These are phyloP conservation scores for Flaveria trinervia DNA, from an alignment of 129 eudicot species.

Conservation along the genomic window DNA sequence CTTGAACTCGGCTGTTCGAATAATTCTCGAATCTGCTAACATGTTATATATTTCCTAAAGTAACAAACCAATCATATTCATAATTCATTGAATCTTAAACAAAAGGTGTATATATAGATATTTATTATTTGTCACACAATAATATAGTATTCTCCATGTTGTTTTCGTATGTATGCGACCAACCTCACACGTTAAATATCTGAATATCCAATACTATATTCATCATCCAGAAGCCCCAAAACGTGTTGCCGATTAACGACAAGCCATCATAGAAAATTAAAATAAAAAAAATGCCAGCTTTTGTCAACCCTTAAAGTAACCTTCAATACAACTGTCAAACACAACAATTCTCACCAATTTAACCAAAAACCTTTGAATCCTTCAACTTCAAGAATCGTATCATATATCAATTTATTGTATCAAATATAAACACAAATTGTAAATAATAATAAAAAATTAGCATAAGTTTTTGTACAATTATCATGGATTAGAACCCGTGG, in stretches of 20 bases:
- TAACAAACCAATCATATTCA: neutral
- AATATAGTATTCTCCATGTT: too few relatives aligned
- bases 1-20: neutral
- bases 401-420: slow-evolving; percentile 22
- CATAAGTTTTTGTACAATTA: slow-evolving; percentile 35
- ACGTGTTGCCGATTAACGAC: slow-evolving; percentile 22
- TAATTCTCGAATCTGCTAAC: neutral
- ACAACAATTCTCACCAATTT: slow-evolving; percentile 22
- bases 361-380: slow-evolving; percentile 17
- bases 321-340: slow-evolving; percentile 31
- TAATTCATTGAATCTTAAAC: neutral
- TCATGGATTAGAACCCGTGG: slow-evolving; percentile 33
- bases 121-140: too few relatives aligned
- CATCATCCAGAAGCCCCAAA: slow-evolving; percentile 18
- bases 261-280: neutral
- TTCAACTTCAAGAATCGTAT: slow-evolving; percentile 21
- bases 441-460: slow-evolving; percentile 13
- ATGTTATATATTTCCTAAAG: too few relatives aligned
- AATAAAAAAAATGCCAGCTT: slow-evolving; percentile 37
- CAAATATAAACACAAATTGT: slow-evolving; percentile 25
- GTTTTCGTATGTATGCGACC: too few relatives aligned
- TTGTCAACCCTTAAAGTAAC: slow-evolving; percentile 33
- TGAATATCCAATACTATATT: too few relatives aligned
- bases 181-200: too few relatives aligned
- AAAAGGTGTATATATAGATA: neutral